Percentiles rank a stretch among this genome's conserved stretches.
Conservation (phyloP, 257 asterid species). For the Penstemon davidsonii region DNA sequence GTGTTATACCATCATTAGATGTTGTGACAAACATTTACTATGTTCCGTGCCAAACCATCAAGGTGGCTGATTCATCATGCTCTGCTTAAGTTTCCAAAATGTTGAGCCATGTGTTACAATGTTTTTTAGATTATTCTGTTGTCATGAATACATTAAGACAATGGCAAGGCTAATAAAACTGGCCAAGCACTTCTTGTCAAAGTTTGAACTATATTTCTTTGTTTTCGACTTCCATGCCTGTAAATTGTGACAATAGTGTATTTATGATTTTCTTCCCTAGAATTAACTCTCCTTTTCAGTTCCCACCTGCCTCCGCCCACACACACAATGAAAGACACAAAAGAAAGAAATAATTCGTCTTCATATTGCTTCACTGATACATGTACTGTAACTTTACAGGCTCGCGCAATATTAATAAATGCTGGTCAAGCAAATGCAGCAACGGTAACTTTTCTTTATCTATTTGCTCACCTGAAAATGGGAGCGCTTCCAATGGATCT, state of each 20-base stretch:
- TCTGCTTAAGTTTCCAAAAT: slow-evolving; percentile 1
- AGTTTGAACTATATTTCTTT: too few relatives aligned
- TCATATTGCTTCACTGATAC: slow-evolving; percentile 28
- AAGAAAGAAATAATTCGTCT: too few relatives aligned
- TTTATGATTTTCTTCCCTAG: not conserved
- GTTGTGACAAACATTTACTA: too few relatives aligned
- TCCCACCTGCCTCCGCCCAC: not conserved
- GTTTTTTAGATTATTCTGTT: not conserved
- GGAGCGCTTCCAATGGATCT: not conserved
- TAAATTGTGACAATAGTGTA: not conserved
- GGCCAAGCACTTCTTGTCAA: too few relatives aligned
- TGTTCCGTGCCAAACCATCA: not conserved
- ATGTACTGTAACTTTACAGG: slow-evolving; percentile 49
- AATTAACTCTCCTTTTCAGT: not conserved
- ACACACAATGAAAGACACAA: not conserved
- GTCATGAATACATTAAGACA: not conserved
- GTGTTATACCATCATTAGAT: too few relatives aligned
- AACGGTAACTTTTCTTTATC: slow-evolving; percentile 58
- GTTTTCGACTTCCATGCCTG: not conserved
- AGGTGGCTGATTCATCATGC: slow-evolving; percentile 14
- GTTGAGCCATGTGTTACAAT: not conserved
- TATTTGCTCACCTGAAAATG: slow-evolving; percentile 13
- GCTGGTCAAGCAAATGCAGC: slow-evolving; percentile 99
- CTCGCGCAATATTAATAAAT: slow-evolving; percentile 93
- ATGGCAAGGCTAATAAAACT: not conserved